phyloP scores from a whole-genome alignment of 176 grass and related monocot genomes.

The Phragmites australis region DNA sequence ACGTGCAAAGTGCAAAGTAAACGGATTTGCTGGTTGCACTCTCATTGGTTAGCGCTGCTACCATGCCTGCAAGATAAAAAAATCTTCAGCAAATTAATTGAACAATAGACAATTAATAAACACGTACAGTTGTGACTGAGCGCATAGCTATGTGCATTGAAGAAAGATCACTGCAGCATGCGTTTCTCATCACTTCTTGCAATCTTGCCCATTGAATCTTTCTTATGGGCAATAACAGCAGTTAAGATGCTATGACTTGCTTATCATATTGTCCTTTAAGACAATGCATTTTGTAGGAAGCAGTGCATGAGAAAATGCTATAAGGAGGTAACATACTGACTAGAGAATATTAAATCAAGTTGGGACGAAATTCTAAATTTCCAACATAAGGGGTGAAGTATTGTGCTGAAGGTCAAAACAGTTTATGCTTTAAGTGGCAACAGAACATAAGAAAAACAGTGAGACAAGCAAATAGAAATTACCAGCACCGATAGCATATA shows the following conservation, averaged over 20 bases:
- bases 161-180: neutral
- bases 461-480: slow-evolving; percentile 36
- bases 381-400: neutral
- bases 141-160: neutral
- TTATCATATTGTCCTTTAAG: neutral
- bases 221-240: neutral
- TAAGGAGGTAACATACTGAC: neutral
- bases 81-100: slow-evolving; percentile 27
- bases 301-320: slow-evolving; percentile 7
- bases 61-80: slow-evolving; percentile 71
- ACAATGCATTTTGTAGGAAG: neutral
- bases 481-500: slow-evolving; percentile 97
- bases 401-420: slow-evolving; percentile 7
- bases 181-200: slow-evolving; percentile 2
- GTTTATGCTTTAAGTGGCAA: neutral
- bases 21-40: slow-evolving; percentile 98
- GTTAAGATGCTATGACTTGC: neutral
- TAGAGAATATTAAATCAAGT: neutral
- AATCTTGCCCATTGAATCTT: neutral
- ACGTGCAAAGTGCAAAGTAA: slow-evolving; percentile 97
- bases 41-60: slow-evolving; percentile 92
- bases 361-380: neutral
- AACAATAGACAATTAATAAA: slow-evolving; percentile 17
- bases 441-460: slow-evolving; percentile 16
- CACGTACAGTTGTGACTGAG: neutral